These are phyloP conservation scores for Ophiocordyceps camponoti-saundersi DNA, from an alignment of 2,329 filamentous ascomycete genomes.

Conservation along the genomic window DNA sequence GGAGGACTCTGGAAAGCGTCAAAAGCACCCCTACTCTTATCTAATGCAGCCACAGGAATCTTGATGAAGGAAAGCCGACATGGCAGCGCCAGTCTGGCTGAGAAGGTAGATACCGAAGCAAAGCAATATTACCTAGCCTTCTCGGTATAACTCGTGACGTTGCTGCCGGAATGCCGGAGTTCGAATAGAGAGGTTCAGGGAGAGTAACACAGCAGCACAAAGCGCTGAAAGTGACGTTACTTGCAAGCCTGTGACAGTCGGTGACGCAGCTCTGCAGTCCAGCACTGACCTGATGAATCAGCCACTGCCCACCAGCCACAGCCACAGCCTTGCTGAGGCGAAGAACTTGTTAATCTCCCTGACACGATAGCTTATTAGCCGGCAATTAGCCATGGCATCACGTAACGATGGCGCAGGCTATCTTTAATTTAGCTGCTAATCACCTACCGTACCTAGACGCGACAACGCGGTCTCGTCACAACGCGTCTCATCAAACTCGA, in stretches of 20 bases:
- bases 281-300: background rate
- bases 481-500: too few relatives aligned
- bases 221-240: slow-evolving; percentile 1
- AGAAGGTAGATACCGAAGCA: slow-evolving; percentile 2
- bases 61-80: slow-evolving; percentile 7
- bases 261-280: background rate
- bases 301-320: too few relatives aligned
- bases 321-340: too few relatives aligned
- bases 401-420: too few relatives aligned
- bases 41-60: background rate
- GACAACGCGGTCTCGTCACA: too few relatives aligned
- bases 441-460: too few relatives aligned
- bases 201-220: background rate
- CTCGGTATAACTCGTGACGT: background rate
- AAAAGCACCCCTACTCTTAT: background rate
- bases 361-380: too few relatives aligned
- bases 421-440: too few relatives aligned
- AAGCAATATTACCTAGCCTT: background rate
- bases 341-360: too few relatives aligned
- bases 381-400: too few relatives aligned
- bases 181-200: background rate
- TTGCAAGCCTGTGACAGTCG: background rate
- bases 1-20: background rate
- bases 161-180: background rate
- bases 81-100: slow-evolving; percentile 1